Base-by-base conservation (phyloP, 257 asterid genomes). In the Solanum etuberosum region DNA sequence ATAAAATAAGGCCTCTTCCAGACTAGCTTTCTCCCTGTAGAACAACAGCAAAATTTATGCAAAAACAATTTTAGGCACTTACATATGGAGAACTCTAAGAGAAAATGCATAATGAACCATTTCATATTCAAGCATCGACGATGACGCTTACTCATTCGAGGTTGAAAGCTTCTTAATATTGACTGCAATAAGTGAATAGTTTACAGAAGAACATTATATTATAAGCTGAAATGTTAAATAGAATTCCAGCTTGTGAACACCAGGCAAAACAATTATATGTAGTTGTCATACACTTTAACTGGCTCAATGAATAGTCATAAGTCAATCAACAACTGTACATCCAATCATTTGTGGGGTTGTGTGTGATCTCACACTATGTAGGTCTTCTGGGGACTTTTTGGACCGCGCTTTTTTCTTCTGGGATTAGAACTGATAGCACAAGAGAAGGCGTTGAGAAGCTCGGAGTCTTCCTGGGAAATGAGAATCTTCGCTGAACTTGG, bases 321-420 rank as follows among this genome's bases (percentile, higher is more conserved):
- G 31, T 83, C 73, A 37, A 23, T 61, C 40, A 23, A 68, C 32
- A 70, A 70, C 84, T 86, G 42, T 86, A 84, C 87, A 89, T 43
- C 5, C 63, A 43, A 78, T 15, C 38, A 78, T 43, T 78, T 43
- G 25, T 7, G 65, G 38, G 84, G 84, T 25, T 42, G 38, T 70
- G 40, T 5, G 23, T 43, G 32, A 25, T 59, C 87, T 94, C 88
- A 93, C 63, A 94, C 89, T 42, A 94, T 92, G 87, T 89, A 93
- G 77, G 91, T 86, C 59, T 93, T 90, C 73, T 88, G 89, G 73
- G 94, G 89, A 85, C 85, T 83, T 83, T 91, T 94, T 15, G 96
- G 95, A 29, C 98, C 93, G 0, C 96, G 98, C 40, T 94, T 94
- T 78, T 94, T 94, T 84, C 93, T 90, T 89, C 95, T 90, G 7